Conservation (phyloP, 2,329 filamentous ascomycete species). For the Penicillium sp. region DNA sequence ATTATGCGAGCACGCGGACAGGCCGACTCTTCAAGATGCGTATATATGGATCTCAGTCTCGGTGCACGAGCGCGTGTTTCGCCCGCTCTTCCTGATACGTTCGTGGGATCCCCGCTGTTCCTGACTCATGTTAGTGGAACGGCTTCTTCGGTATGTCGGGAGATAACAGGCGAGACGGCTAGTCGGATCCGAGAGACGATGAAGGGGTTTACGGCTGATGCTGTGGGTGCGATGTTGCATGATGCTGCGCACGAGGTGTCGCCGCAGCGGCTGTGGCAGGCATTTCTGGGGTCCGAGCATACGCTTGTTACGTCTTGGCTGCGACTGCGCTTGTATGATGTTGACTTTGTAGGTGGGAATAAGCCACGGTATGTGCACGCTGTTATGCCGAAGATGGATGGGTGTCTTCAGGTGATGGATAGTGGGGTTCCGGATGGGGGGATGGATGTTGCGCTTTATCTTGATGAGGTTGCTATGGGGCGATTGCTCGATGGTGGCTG, state of each 20-base stretch:
- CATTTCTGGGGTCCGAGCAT: conserved; percentile 44
- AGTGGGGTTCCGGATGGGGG: conserved; percentile 11
- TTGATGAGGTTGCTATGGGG: conserved; percentile 5
- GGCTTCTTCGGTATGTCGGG: not conserved
- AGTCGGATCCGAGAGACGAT: conserved; percentile 36
- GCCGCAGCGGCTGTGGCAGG: conserved; percentile 50
- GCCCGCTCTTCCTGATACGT: conserved; percentile 40
- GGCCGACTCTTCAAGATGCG: not conserved
- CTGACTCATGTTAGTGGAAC: conserved; percentile 34
- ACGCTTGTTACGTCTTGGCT: conserved; percentile 46
- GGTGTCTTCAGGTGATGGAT: conserved; percentile 44
- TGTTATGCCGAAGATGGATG: conserved; percentile 44
- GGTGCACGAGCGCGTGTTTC: conserved; percentile 40
- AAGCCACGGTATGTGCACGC: conserved; percentile 40
- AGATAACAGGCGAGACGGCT: conserved; percentile 7
- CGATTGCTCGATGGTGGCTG: not conserved
- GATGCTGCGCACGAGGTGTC: conserved; percentile 43
- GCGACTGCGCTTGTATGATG: conserved; percentile 26
- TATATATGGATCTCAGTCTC: conserved; percentile 39
- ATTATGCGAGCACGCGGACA: not conserved
- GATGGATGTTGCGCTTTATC: conserved; percentile 15
- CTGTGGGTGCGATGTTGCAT: conserved; percentile 42
- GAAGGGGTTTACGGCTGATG: conserved; percentile 35
- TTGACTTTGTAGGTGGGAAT: conserved; percentile 38
- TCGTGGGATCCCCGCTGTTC: conserved; percentile 47